Evolutionary conservation across 768 basidiomycete species (phyloP).

Genomic region (Lactifluus hygrophoroides): DNA sequence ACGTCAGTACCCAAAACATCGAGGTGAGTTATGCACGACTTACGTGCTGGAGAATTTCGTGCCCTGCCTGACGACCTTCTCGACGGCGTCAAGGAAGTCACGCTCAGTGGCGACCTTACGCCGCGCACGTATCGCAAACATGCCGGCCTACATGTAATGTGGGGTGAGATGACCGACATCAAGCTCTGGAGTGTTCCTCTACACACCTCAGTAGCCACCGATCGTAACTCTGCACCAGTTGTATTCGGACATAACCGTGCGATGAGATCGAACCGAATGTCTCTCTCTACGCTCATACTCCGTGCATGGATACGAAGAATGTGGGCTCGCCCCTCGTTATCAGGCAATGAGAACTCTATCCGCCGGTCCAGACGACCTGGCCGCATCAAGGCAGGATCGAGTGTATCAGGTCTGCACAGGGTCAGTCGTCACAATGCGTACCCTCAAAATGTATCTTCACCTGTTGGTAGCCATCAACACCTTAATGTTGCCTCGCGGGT

Average conservation of each 20-base stretch:
- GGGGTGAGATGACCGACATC: slow-evolving; percentile 8
- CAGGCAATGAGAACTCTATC: slow-evolving; percentile 93
- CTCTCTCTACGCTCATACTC: slow-evolving; percentile 95
- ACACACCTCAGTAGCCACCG: slow-evolving; percentile 89
- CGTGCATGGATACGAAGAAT: slow-evolving; percentile 95
- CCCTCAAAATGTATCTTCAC: slow-evolving; percentile 34
- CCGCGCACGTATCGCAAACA: slow-evolving; percentile 97
- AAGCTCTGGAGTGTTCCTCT: not conserved
- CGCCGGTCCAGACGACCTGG: slow-evolving; percentile 94
- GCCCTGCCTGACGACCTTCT: slow-evolving; percentile 96
- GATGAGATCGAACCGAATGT: slow-evolving; percentile 96
- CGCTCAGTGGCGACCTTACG: slow-evolving; percentile 96
- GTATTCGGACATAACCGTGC: slow-evolving; percentile 96
- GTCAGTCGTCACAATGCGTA: slow-evolving; percentile 2
- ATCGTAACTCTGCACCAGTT: slow-evolving; percentile 95
- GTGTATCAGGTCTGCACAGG: slow-evolving; percentile 79
- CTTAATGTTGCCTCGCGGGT: slow-evolving; percentile 98
- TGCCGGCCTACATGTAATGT: slow-evolving; percentile 63
- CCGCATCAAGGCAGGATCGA: slow-evolving; percentile 92
- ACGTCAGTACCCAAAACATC: slow-evolving; percentile 5
- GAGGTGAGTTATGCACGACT: slow-evolving; percentile 30
- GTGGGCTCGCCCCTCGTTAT: slow-evolving; percentile 93
- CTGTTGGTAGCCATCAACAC: slow-evolving; percentile 99
- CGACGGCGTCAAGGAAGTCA: slow-evolving; percentile 95
- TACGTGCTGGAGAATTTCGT: slow-evolving; percentile 98